Percentiles rank a stretch among this genome's conserved stretches.
Evolutionary conservation across 2,329 filamentous ascomycete genomes (phyloP).

Genomic region (Volutella citrinella): DNA sequence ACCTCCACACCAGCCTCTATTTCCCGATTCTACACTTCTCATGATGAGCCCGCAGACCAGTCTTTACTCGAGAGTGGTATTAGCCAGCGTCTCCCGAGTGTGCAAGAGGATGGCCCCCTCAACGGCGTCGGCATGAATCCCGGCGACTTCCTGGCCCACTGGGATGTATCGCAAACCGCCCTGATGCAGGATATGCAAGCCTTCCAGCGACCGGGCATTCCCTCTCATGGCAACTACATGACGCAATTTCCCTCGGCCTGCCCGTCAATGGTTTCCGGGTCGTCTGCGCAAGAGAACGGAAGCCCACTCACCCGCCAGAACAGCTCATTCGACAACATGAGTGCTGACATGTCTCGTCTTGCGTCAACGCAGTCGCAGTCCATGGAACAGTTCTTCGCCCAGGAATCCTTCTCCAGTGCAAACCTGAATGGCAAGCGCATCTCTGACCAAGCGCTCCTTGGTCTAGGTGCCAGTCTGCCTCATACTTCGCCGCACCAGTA

Average conservation of each 20-base stretch:
- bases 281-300: slow-evolving; percentile 34
- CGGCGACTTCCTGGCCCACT: slow-evolving; percentile 35
- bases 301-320: slow-evolving; percentile 42
- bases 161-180: slow-evolving; percentile 16
- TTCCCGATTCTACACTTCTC: slow-evolving; percentile 29
- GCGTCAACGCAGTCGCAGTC: slow-evolving; percentile 35
- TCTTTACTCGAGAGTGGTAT: slow-evolving; percentile 17
- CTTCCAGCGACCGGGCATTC: slow-evolving; percentile 16
- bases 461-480: slow-evolving; percentile 36
- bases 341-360: slow-evolving; percentile 36
- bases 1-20: slow-evolving; percentile 25
- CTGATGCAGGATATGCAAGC: slow-evolving; percentile 24
- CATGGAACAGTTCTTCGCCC: slow-evolving; percentile 13
- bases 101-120: slow-evolving; percentile 32
- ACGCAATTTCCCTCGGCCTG: slow-evolving; percentile 35
- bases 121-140: slow-evolving; percentile 37
- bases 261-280: slow-evolving; percentile 42
- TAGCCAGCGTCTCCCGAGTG: slow-evolving; percentile 30
- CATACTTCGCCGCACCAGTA: slow-evolving; percentile 26
- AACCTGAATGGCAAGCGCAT: slow-evolving; percentile 18
- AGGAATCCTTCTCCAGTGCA: slow-evolving; percentile 18
- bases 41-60: slow-evolving; percentile 28
- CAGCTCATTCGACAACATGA: slow-evolving; percentile 34
- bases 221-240: slow-evolving; percentile 19
- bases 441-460: slow-evolving; percentile 32